These are phyloP conservation scores for Pterocarpus santalinus DNA, from an alignment of 306 rosid genomes.

Conservation along the genomic window DNA sequence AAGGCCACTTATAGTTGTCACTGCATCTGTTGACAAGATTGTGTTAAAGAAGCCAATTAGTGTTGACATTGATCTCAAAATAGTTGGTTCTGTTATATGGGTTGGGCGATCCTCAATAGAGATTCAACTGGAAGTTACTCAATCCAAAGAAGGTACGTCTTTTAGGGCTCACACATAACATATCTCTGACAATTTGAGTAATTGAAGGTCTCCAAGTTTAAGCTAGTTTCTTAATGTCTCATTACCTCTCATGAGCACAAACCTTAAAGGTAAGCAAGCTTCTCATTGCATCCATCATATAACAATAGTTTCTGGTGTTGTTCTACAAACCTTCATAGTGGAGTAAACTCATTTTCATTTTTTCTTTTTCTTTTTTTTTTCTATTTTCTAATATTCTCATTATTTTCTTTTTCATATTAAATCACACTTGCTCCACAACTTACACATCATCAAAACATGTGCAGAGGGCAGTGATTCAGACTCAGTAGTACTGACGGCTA, in stretches of 20 bases:
- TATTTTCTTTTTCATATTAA: conserved; percentile 18
- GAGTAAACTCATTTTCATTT: conserved; percentile 25
- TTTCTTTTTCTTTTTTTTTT: background rate
- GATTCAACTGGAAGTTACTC: conserved; percentile 82
- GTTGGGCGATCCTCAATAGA: conserved; percentile 95
- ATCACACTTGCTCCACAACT: background rate
- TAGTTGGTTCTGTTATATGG: conserved; percentile 94
- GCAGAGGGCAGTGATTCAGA: conserved; percentile 63
- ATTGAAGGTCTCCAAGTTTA: conserved; percentile 7
- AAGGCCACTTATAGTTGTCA: conserved; percentile 87
- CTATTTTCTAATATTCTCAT: background rate
- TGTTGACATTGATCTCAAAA: conserved; percentile 79
- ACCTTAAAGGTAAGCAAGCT: background rate
- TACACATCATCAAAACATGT: conserved; percentile 7
- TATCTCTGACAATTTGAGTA: conserved; percentile 35
- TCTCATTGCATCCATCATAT: background rate
- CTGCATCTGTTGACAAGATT: conserved; percentile 96
- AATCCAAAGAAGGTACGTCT: conserved; percentile 66
- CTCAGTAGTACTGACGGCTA: conserved; percentile 76
- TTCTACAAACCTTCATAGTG: conserved; percentile 13
- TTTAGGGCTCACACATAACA: background rate
- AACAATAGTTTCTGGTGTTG: conserved; percentile 9
- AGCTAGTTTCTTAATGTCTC: conserved; percentile 6
- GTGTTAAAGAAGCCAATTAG: conserved; percentile 86
- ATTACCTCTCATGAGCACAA: background rate